phyloP scores from a whole-genome alignment of 2,329 filamentous ascomycete genomes.

The Aurifilum marmelostoma region DNA sequence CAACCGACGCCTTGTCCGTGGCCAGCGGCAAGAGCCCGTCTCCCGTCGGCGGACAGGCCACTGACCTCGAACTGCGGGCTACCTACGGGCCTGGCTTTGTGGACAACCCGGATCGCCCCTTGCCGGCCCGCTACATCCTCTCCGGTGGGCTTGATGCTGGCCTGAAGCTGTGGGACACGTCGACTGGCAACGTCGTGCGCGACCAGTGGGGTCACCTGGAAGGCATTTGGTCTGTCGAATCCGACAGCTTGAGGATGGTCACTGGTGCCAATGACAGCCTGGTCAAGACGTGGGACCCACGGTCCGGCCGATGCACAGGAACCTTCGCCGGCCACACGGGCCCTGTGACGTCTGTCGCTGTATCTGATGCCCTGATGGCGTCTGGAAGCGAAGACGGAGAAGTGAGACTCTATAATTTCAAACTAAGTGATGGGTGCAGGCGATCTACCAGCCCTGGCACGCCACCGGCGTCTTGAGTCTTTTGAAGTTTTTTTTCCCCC shows the following conservation, averaged over 20 bases:
- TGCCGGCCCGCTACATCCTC: conserved; percentile 88
- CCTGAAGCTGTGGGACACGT: conserved; percentile 89
- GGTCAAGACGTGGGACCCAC: conserved; percentile 93
- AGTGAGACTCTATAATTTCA: conserved; percentile 81
- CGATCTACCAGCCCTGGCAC: conserved; percentile 27
- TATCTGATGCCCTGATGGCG: conserved; percentile 87
- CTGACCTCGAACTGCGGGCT: conserved; percentile 51
- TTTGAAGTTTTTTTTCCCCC: not conserved
- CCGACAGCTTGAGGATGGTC: conserved; percentile 85
- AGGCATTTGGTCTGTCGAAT: conserved; percentile 90
- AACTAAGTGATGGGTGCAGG: conserved; percentile 36
- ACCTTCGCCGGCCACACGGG: conserved; percentile 91
- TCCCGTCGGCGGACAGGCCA: conserved; percentile 36
- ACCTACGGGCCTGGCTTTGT: conserved; percentile 67
- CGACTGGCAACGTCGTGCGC: conserved; percentile 78
- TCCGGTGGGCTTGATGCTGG: conserved; percentile 91
- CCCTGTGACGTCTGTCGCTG: conserved; percentile 88
- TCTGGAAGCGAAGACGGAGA: conserved; percentile 94
- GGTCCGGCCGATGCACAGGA: conserved; percentile 87
- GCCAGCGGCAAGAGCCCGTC: conserved; percentile 51
- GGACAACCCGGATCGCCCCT: conserved; percentile 62
- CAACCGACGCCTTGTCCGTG: conserved; percentile 58
- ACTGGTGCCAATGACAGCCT: conserved; percentile 91
- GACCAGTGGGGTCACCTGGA: conserved; percentile 98
- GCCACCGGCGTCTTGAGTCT: conserved; percentile 8